Percentiles rank a stretch among this genome's conserved stretches.
These are phyloP conservation scores for Globisporangium acanthophoron DNA, from an alignment of 352 stramenopile species.

Conservation along the genomic window DNA sequence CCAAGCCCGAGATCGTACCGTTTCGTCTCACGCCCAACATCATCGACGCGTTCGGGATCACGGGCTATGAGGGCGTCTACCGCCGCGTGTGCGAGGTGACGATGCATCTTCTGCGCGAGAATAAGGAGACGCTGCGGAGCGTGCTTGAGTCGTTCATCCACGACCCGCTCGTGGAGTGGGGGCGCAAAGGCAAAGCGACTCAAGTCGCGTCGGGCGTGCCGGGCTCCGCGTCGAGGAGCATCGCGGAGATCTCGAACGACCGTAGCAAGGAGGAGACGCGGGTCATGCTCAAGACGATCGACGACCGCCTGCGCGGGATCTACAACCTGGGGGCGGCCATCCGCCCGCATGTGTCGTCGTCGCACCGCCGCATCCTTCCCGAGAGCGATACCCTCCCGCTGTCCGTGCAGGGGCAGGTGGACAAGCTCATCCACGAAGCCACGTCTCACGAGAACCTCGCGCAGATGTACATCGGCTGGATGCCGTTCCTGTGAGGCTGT, in stretches of 20 bases:
- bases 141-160: slow-evolving; percentile 99
- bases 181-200: slow-evolving; percentile 63
- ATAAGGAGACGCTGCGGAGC: slow-evolving; percentile 96
- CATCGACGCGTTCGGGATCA: slow-evolving; percentile 99
- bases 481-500: slow-evolving; percentile 75
- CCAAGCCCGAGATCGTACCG: slow-evolving; percentile 97
- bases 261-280: slow-evolving; percentile 85
- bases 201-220: slow-evolving; percentile 18
- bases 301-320: slow-evolving; percentile 88
- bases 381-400: slow-evolving; percentile 87
- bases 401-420: slow-evolving; percentile 91
- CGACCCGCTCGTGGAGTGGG: slow-evolving; percentile 94
- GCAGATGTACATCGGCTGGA: slow-evolving; percentile 96
- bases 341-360: slow-evolving; percentile 52
- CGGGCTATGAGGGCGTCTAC: slow-evolving; percentile 94
- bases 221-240: slow-evolving; percentile 17
- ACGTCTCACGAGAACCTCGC: slow-evolving; percentile 90
- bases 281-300: slow-evolving; percentile 86
- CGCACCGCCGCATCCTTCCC: slow-evolving; percentile 61
- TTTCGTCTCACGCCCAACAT: slow-evolving; percentile 99
- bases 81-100: slow-evolving; percentile 89
- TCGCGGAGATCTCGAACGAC: slow-evolving; percentile 52
- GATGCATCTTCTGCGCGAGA: slow-evolving; percentile 91
- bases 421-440: slow-evolving; percentile 92
- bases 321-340: slow-evolving; percentile 90